Evolutionary conservation across 768 basidiomycete genomes (phyloP).

Genomic region (Calocera cornea): DNA sequence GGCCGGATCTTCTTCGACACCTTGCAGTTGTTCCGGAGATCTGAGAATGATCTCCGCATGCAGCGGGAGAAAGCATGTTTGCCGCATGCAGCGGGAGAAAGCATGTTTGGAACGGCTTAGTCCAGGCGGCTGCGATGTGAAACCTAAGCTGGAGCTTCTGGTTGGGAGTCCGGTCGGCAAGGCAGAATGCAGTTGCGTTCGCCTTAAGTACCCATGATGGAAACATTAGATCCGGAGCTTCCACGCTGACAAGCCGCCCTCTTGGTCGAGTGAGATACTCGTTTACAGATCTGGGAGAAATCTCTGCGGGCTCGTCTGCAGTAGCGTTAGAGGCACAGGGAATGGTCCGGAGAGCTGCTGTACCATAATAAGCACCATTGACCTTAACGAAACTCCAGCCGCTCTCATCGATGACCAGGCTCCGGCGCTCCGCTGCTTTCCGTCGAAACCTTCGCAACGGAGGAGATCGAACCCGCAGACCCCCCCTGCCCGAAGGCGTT

Average conservation of each 20-base stretch:
- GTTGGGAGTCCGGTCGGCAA: conserved; percentile 99
- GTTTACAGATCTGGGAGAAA: conserved; percentile 50
- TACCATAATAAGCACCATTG: conserved; percentile 90
- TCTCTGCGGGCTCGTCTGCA: conserved; percentile 87
- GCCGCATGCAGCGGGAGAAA: too few relatives aligned
- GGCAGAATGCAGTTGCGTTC: conserved; percentile 88
- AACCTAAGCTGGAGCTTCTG: conserved; percentile 68
- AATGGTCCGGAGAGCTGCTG: conserved; percentile 16
- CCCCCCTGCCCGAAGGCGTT: conserved; percentile 92
- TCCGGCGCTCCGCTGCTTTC: conserved; percentile 55
- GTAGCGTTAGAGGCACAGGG: conserved; percentile 4
- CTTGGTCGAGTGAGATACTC: not conserved
- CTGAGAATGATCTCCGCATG: conserved; percentile 90
- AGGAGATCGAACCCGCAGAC: conserved; percentile 97
- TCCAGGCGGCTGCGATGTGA: conserved; percentile 85
- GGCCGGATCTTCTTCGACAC: conserved; percentile 52
- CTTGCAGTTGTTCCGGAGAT: conserved; percentile 74
- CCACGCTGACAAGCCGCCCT: not conserved
- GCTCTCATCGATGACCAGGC: conserved; percentile 97
- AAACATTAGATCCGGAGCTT: conserved; percentile 30
- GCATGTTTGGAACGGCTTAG: conserved; percentile 76
- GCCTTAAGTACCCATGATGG: conserved; percentile 83
- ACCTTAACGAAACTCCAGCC: conserved; percentile 99
- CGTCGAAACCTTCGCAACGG: conserved; percentile 52
- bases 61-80: conserved; percentile 87